A percentile compares a stretch with the other conserved stretches of the same genome.
Conservation (phyloP, 176 grass and related monocot species). For the Oryza punctata region DNA sequence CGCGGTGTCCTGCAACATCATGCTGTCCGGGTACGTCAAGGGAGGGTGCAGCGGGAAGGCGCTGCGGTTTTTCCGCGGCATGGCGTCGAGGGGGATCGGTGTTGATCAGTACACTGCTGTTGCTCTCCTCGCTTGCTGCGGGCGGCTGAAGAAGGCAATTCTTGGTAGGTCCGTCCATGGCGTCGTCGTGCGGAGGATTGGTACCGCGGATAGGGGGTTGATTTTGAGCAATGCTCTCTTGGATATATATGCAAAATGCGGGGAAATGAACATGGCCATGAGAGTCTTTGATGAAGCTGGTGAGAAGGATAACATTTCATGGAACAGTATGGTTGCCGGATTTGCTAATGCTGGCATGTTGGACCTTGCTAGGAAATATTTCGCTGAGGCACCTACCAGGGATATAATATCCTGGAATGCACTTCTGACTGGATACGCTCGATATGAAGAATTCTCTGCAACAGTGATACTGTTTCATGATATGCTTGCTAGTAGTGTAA, state of each 20-base stretch:
- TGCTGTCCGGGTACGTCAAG: constrained; percentile 56
- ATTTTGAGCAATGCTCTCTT: constrained; percentile 57
- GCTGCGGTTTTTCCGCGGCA: constrained; percentile 33
- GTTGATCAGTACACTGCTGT: constrained; percentile 50
- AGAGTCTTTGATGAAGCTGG: constrained; percentile 35
- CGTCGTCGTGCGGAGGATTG: constrained; percentile 10
- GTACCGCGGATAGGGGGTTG: constrained; percentile 10
- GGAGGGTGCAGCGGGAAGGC: constrained; percentile 32
- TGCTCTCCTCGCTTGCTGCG: constrained; percentile 52
- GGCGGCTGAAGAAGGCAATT: constrained; percentile 14
- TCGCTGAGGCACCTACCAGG: constrained; percentile 42
- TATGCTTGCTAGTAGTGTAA: constrained; percentile 40
- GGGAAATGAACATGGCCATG: constrained; percentile 40
- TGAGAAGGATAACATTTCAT: constrained; percentile 42
- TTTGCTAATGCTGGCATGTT: constrained; percentile 46
- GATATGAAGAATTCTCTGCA: constrained; percentile 13
- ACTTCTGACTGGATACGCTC: constrained; percentile 49
- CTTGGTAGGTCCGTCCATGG: constrained; percentile 52
- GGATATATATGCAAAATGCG: constrained; percentile 63
- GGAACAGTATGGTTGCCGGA: constrained; percentile 58
- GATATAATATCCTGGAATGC: constrained; percentile 61
- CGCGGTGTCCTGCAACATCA: constrained; percentile 46
- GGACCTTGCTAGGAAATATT: constrained; percentile 45
- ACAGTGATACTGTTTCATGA: constrained; percentile 25
- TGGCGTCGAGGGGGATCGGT: constrained; percentile 27